These are phyloP conservation scores for Benincasa hispida DNA, from an alignment of 306 rosid genomes.

Conservation along the genomic window DNA sequence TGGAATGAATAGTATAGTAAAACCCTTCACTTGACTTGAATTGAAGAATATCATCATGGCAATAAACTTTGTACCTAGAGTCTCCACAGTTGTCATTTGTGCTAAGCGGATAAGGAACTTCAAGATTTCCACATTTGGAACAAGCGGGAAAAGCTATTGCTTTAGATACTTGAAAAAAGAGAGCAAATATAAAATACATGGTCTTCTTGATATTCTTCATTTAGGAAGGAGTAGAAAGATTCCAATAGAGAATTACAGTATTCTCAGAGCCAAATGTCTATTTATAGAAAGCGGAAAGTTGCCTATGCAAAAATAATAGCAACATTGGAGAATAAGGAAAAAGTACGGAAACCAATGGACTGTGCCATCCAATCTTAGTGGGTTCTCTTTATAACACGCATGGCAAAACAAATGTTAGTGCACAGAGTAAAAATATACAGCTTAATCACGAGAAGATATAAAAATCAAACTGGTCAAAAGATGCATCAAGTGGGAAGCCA, in stretches of 20 bases:
- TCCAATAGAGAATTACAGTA: conserved; percentile 5
- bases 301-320: neutral
- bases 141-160: conserved; percentile 27
- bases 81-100: conserved; percentile 51
- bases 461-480: neutral
- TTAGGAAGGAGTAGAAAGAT: neutral
- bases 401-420: conserved; percentile 2
- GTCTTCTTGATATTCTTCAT: conserved; percentile 15
- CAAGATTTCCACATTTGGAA: conserved; percentile 43
- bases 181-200: conserved; percentile 17
- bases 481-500: conserved; percentile 10
- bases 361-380: neutral
- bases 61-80: conserved; percentile 43
- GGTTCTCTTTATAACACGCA: neutral
- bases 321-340: neutral
- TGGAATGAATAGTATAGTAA: conserved; percentile 53
- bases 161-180: conserved; percentile 15
- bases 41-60: conserved; percentile 39
- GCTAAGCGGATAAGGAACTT: conserved; percentile 79
- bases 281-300: conserved; percentile 9
- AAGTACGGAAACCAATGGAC: neutral
- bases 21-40: conserved; percentile 47
- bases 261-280: conserved; percentile 7
- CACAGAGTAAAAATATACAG: neutral
- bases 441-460: neutral